Evolutionary conservation across 805 yeast species (phyloP).

Genomic region (Cyberlindnera euphorbiiphila): DNA sequence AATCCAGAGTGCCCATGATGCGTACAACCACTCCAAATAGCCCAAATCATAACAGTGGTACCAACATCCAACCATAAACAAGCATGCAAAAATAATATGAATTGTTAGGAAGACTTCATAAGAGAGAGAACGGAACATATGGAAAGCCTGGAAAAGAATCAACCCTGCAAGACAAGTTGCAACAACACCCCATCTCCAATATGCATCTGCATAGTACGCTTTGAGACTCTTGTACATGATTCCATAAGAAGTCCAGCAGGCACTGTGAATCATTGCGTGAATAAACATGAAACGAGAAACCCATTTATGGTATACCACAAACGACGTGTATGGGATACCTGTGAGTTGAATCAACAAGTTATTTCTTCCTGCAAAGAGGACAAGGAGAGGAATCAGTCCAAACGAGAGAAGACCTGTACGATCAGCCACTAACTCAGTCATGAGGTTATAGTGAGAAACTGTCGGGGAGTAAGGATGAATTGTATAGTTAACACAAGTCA

Average conservation of each 20-base stretch:
- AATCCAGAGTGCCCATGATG: conserved; percentile 26
- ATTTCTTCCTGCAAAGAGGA: conserved; percentile 68
- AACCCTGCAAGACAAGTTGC: conserved; percentile 42
- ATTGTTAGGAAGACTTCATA: conserved; percentile 61
- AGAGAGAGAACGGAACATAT: conserved; percentile 43
- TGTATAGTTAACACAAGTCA: conserved; percentile 15
- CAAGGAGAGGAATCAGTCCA: conserved; percentile 46
- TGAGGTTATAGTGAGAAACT: neutral
- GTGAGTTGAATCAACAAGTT: conserved; percentile 57
- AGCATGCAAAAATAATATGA: conserved; percentile 54
- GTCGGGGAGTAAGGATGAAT: neutral
- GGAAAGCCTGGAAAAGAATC: conserved; percentile 46
- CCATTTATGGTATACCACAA: conserved; percentile 67
- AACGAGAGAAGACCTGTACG: conserved; percentile 28
- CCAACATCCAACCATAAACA: conserved; percentile 54
- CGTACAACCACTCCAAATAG: conserved; percentile 50
- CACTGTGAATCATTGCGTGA: conserved; percentile 22
- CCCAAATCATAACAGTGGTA: conserved; percentile 52
- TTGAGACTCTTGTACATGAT: conserved; percentile 5
- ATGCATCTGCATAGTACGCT: conserved; percentile 8
- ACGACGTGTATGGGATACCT: conserved; percentile 60
- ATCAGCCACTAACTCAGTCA: conserved; percentile 15
- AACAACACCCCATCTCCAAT: conserved; percentile 38
- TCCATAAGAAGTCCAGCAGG: conserved; percentile 19
- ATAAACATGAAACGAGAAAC: conserved; percentile 40